Percentiles rank a stretch among this genome's conserved stretches.
phyloP scores from a whole-genome alignment of 2,329 filamentous ascomycete species.

The Gaeumannomyces tritici region DNA sequence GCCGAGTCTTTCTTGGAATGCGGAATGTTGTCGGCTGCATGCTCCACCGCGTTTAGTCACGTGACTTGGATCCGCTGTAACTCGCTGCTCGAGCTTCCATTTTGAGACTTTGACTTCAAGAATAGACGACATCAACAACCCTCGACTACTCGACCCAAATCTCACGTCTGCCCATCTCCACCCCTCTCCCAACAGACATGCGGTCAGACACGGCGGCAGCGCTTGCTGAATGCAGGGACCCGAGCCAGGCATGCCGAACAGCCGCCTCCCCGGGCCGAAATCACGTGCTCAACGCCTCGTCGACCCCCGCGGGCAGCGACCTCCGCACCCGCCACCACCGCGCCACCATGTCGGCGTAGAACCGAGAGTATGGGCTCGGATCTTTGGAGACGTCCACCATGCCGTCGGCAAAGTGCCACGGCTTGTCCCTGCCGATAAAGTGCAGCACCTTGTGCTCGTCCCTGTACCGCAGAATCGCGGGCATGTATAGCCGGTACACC shows the following conservation, averaged over 20 bases:
- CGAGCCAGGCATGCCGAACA: not conserved
- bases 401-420: conserved; percentile 36
- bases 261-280: too few relatives aligned
- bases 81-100: not conserved
- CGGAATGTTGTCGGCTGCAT: not conserved
- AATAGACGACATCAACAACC: not conserved
- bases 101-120: not conserved
- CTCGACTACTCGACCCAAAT: not conserved
- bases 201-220: too few relatives aligned
- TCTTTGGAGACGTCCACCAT: conserved; percentile 6
- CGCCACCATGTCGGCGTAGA: conserved; percentile 12
- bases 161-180: not conserved
- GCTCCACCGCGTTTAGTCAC: not conserved
- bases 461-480: conserved; percentile 10
- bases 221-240: too few relatives aligned
- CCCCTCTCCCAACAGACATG: not conserved
- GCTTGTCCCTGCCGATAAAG: conserved; percentile 60
- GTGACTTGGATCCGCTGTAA: not conserved
- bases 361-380: conserved; percentile 7
- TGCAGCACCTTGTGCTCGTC: conserved; percentile 50
- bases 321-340: conserved; percentile 11
- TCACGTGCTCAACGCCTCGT: not conserved
- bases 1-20: too few relatives aligned
- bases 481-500: conserved; percentile 14
- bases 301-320: not conserved